Evolutionary conservation across 441 rosid genomes (phyloP).

Genomic region (Lepidium campestre): DNA sequence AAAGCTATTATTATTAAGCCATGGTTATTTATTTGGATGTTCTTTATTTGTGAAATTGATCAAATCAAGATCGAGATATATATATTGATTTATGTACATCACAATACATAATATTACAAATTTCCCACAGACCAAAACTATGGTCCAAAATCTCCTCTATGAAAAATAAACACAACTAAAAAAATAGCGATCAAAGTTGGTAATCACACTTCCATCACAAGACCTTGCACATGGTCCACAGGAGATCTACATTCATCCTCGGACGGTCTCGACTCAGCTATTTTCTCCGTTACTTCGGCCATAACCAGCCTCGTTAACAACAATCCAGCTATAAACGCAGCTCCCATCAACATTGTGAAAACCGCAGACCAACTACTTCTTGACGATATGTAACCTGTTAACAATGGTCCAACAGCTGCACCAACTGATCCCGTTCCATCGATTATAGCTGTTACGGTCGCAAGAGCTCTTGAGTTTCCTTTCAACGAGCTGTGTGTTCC

Average conservation of each 20-base stretch:
- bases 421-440: conserved; percentile 98
- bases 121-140: conserved; percentile 13
- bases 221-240: conserved; percentile 16
- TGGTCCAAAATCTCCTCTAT: conserved; percentile 12
- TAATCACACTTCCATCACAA: conserved; percentile 21
- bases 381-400: conserved; percentile 84
- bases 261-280: conserved; percentile 44
- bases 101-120: conserved; percentile 25
- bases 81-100: conserved; percentile 14
- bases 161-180: background rate
- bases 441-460: conserved; percentile 91
- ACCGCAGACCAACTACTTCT: conserved; percentile 74
- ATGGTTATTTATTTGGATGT: background rate
- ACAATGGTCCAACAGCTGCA: conserved; percentile 85
- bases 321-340: conserved; percentile 82
- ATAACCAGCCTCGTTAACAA: conserved; percentile 70
- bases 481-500: conserved; percentile 86
- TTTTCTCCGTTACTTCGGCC: conserved; percentile 72
- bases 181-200: conserved; percentile 17
- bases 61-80: background rate
- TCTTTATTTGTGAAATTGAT: background rate
- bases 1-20: background rate
- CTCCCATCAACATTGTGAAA: conserved; percentile 90
- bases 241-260: conserved; percentile 29
- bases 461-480: conserved; percentile 86